Evolutionary conservation across 495 filamentous ascomycete species (phyloP), one percentile per base, ranked within the genome.

Genomic region (Penicillium robsamsonii): DNA sequence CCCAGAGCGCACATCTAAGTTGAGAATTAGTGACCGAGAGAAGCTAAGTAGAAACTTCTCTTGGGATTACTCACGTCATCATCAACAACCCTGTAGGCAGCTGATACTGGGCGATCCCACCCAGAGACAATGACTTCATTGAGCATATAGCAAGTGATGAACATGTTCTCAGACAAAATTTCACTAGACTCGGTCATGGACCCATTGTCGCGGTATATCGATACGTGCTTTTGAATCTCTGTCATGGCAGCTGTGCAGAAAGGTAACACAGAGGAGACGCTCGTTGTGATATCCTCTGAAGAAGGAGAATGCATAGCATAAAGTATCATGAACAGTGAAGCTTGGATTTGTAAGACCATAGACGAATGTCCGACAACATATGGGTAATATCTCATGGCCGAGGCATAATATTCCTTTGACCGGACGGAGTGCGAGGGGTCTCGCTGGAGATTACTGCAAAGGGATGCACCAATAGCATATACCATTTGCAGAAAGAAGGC

Each of bases 81-180:
- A n/a, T 72, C 69, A 22, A 70, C 57, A 7, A 58, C 62, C 13
- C 40, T 58, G 17, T 70, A 69, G 9, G 63, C 66, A 41, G 60
- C 58, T 15, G 67, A 70, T 10, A 67, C 65, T 0, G 69, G 69
- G 22, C 67, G 51, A 35, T 70, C 65, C 69, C 69, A 72, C 8
- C 69, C 69, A 12, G 63, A 72, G 5, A 67, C 58, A 40, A 70
- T 63, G 17, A 72, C 60, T 30, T 70, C 69, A 42, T 72, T 72
- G 45, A 72, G 55, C 69, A 72, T 72, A 46, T 67, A 72, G 45
- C 67, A 70, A 17, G 67, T 64, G 44, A 72, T 72, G 10, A 72
- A 72, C 60, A 70, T 61, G 5, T 63, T 64, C 58, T 72, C 69
- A 0, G 63, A 62, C 29, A 65, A 54, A 11, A 45, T 41, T n/a